Base-by-base conservation (phyloP, 2,329 filamentous ascomycete genomes). In the Fusarium globosum region DNA sequence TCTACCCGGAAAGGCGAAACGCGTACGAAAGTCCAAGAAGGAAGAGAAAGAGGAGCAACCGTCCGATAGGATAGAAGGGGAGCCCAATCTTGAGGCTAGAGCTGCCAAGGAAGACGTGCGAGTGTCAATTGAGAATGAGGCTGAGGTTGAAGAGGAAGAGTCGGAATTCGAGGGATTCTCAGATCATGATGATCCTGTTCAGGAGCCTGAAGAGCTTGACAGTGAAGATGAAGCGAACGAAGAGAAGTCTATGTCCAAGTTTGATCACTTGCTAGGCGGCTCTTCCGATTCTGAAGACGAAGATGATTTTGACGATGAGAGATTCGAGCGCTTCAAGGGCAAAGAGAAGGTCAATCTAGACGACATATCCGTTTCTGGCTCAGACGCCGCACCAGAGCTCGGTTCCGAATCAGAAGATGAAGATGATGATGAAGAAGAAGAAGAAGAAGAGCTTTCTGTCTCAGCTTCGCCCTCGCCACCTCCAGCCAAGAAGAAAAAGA, bases 221-320 rank as follows among this genome's bases (percentile, higher is more conserved):
- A 76, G 73, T 21, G 76, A 81, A 11, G 78, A 55, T 7, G 79
- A 78, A 28, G 76, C 65, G 3, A 74, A 79, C 2, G 81, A 82
- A 28, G 83, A 84, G 52, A 76, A 80, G 6, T 80, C 81, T 20
- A 43, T 81, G 8, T 81, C 79, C 10, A 86, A 86, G 53, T 85
- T 85, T 61, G 86, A 87, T 35, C 78, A 83, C 42, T 80, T 88
- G 20, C 80, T 88, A 2, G 85, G 83, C 6, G 82, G 81, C 18
- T 86, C 84, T 1, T 84, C 83, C 14, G 82, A 83, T n/a, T 83
- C 75, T 8, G 75, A 75, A 10, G 72, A 84, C 13, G 84, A 86
- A 4, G 81, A 85, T 13, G 82, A 84, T 30, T 80, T 81, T 20
- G 80, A 83, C 30, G 71, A 79, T 23, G 79, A 82, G 39, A 75